Conservation (phyloP, 202 grass and related monocot genomes). For the Alloteropsis angusta region DNA sequence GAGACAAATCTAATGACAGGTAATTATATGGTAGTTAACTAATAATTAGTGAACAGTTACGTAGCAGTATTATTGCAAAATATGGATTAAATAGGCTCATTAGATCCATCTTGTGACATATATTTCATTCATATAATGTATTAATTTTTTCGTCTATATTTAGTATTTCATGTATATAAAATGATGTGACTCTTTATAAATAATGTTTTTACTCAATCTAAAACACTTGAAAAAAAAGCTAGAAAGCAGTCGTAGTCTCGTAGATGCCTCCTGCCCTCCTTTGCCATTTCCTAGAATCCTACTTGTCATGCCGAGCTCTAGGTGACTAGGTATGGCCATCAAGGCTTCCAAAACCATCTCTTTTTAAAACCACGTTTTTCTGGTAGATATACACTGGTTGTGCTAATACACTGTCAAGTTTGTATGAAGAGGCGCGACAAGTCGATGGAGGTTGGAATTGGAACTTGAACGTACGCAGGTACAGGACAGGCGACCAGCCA, state of each 20-base stretch:
- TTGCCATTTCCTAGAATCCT: not conserved
- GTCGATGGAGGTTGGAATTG: constrained; percentile 25
- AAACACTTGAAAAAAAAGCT: too few relatives aligned
- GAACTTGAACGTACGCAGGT: constrained; percentile 8
- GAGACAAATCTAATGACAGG: too few relatives aligned
- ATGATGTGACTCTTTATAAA: too few relatives aligned
- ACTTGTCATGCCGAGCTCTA: not conserved
- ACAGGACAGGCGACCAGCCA: constrained; percentile 14
- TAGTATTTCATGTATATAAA: too few relatives aligned
- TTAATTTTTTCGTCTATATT: too few relatives aligned
- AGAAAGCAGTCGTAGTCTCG: not conserved
- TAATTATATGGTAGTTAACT: too few relatives aligned
- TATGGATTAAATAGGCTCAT: too few relatives aligned
- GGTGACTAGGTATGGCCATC: not conserved
- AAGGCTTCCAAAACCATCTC: not conserved
- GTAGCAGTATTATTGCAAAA: too few relatives aligned
- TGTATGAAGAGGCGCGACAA: not conserved
- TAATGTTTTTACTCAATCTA: too few relatives aligned
- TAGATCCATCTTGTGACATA: too few relatives aligned
- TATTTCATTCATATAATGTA: too few relatives aligned
- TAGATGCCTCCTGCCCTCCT: not conserved
- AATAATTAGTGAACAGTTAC: too few relatives aligned
- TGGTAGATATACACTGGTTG: not conserved
- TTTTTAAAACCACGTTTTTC: not conserved
- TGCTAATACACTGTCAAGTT: not conserved